Conservation (phyloP, 176 grass and related monocot genomes). For the Lolium perenne region DNA sequence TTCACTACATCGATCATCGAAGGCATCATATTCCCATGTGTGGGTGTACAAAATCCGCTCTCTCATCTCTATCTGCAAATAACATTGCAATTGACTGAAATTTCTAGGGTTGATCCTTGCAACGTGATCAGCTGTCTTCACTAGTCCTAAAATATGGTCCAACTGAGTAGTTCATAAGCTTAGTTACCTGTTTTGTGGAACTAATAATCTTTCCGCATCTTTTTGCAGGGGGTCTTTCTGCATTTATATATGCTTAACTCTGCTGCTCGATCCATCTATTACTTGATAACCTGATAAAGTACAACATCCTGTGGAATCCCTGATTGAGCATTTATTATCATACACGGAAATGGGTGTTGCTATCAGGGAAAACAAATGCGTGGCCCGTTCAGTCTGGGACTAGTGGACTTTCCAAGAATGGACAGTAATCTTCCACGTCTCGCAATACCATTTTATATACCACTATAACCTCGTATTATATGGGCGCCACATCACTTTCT, state of each 20-base stretch:
- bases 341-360: neutral
- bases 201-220: neutral
- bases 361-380: slow-evolving; percentile 27
- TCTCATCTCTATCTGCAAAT: slow-evolving; percentile 17
- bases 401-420: slow-evolving; percentile 55
- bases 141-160: slow-evolving; percentile 5
- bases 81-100: neutral
- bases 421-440: slow-evolving; percentile 63
- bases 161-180: slow-evolving; percentile 16
- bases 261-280: neutral
- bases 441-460: slow-evolving; percentile 33
- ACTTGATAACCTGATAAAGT: slow-evolving; percentile 12
- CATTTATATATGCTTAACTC: slow-evolving; percentile 32
- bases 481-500: slow-evolving; percentile 36
- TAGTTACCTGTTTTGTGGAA: slow-evolving; percentile 21
- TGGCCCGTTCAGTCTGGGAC: slow-evolving; percentile 29
- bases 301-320: slow-evolving; percentile 26
- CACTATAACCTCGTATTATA: slow-evolving; percentile 70
- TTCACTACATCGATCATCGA: too few species aligned
- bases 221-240: neutral
- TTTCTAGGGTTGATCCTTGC: neutral
- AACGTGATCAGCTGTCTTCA: slow-evolving; percentile 1
- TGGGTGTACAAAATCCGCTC: too few species aligned
- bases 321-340: slow-evolving; percentile 42
- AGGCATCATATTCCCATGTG: too few species aligned